These are phyloP conservation scores for Thelephora ganbajun DNA, from an alignment of 768 basidiomycete genomes.

Conservation along the genomic window DNA sequence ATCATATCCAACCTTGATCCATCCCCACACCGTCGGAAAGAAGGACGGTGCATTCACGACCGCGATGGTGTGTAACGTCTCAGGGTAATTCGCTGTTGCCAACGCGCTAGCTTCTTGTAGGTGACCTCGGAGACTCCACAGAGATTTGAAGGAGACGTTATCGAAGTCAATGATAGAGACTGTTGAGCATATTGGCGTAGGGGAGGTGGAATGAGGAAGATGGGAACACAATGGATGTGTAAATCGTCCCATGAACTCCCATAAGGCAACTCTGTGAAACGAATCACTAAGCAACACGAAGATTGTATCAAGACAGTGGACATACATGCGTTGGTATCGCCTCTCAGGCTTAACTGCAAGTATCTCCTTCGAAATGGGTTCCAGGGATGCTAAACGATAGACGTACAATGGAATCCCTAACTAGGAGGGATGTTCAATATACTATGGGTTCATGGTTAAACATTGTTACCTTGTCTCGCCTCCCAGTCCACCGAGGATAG, in stretches of 20 bases:
- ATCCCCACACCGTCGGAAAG: constrained; percentile 74
- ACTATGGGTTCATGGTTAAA: not conserved
- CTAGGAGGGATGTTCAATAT: constrained; percentile 18
- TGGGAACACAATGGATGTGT: constrained; percentile 47
- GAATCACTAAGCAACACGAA: not conserved
- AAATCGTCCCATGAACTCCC: constrained; percentile 56
- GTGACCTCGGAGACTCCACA: constrained; percentile 61
- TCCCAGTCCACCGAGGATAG: constrained; percentile 75
- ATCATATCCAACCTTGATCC: constrained; percentile 46
- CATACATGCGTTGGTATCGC: constrained; percentile 61
- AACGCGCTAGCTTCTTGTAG: constrained; percentile 64
- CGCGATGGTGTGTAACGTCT: constrained; percentile 52
- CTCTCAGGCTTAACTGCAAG: constrained; percentile 36
- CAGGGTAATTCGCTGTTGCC: constrained; percentile 72
- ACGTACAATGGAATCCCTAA: constrained; percentile 62
- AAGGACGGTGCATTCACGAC: constrained; percentile 73
- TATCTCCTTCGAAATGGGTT: constrained; percentile 45
- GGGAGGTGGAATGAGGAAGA: constrained; percentile 36
- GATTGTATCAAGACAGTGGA: constrained; percentile 3
- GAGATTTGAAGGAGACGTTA: constrained; percentile 39
- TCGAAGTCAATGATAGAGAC: constrained; percentile 65
- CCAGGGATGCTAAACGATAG: constrained; percentile 55
- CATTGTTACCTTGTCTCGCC: constrained; percentile 48
- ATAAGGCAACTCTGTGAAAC: constrained; percentile 38
- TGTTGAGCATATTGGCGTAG: constrained; percentile 45